phyloP scores from a whole-genome alignment of 2,329 filamentous ascomycete species.

The Talaromyces sp. region DNA sequence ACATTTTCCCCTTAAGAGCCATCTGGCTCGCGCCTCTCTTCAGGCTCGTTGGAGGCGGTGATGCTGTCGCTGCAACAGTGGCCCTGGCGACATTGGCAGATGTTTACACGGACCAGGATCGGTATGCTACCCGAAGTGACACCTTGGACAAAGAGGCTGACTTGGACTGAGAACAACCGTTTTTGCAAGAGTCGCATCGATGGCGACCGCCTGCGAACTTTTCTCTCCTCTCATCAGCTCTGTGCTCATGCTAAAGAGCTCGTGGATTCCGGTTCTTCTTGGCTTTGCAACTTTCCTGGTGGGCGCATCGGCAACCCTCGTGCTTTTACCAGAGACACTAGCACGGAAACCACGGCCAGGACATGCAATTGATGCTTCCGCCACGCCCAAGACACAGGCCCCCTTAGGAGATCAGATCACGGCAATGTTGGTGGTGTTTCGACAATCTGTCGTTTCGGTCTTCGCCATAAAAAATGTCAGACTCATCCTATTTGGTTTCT shows the following conservation, averaged over 20 bases:
- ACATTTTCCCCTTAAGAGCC: constrained; percentile 2
- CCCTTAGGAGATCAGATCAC: neutral
- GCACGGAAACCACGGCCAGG: constrained; percentile 1
- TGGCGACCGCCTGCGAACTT: constrained; percentile 5
- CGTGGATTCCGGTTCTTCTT: constrained; percentile 6
- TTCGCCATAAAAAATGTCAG: constrained; percentile 4
- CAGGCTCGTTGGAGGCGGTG: constrained; percentile 5
- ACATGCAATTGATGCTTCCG: constrained; percentile 4
- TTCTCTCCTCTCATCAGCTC: constrained; percentile 5
- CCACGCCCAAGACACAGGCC: neutral
- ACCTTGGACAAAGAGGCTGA: constrained; percentile 1
- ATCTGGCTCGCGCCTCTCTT: constrained; percentile 10
- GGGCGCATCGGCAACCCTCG: constrained; percentile 4
- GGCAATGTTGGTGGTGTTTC: constrained; percentile 4
- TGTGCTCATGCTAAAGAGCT: constrained; percentile 3
- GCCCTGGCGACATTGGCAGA: constrained; percentile 7
- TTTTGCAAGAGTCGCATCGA: constrained; percentile 8
- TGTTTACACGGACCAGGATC: constrained; percentile 7
- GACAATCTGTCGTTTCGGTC: constrained; percentile 1
- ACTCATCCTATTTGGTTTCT: constrained; percentile 6
- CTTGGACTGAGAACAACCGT: constrained; percentile 6
- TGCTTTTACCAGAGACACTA: constrained; percentile 7
- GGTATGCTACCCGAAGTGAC: constrained; percentile 4
- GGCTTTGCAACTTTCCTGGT: constrained; percentile 3
- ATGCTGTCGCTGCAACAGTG: constrained; percentile 9